Base-by-base conservation (phyloP, 306 rosid species). In the Cucurbita ficifolia region DNA sequence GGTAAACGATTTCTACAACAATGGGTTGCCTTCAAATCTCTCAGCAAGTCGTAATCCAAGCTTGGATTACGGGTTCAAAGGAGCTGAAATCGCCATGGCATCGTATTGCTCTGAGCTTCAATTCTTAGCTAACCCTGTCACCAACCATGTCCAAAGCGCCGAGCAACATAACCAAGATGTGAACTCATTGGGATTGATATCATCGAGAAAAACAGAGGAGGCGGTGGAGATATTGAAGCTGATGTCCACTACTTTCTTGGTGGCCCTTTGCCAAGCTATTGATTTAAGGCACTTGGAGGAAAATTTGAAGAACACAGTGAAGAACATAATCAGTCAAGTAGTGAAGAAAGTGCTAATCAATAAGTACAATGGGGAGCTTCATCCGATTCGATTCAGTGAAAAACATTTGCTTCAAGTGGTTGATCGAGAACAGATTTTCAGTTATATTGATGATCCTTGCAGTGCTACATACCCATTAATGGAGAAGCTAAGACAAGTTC, bases 151-250 rank as follows among this genome's bases (percentile, higher is more conserved):
- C 10, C 96, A 92, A 39, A 92, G 98, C 76, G 98, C 98, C 2
- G 98, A 92, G 69, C 98, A 92, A 67, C 98, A 92, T 46, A 92
- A 92, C 82, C 98, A 92, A 68, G 98, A 92, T 60, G 98, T 92
- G 19, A 92, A 92, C 85, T 92, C 98, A 10, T 76, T 92, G 67
- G 98, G 98, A 0, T 76, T 92, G 56, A 86, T 92, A 70, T 90
- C 98, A 0, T 75, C 96, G 4, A 80, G 98, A 64, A 92, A 92
- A 43, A 88, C 98, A 17, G 82, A 84, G 0, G 98, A 92, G 83
- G 87, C 98, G 1, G 79, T 92, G 1, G 98, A 92, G 19, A 82
- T 92, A 11, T 61, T 88, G 77, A 87, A 86, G 78, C 88, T 92
- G 52, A 92, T 92, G 98, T 90, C 98, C 1, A 78, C 98, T 22